Conservation (phyloP, 2,329 filamentous ascomycete genomes). For the Fusarium austroafricanum region DNA sequence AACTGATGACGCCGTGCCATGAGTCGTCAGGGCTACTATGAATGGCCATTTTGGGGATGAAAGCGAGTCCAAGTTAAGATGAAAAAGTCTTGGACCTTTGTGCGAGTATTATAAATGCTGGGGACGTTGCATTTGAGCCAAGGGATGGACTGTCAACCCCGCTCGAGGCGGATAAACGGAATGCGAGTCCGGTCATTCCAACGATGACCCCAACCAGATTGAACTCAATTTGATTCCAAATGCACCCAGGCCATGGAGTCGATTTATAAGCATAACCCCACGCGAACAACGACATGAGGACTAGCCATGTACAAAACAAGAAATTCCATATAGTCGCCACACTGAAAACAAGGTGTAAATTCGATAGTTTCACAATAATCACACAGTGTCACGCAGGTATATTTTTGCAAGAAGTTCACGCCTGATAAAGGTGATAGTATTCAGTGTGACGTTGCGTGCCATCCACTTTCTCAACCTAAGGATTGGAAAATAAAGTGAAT, state of each 20-base stretch:
- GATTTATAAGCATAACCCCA: neutral
- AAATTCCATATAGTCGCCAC: too few species aligned
- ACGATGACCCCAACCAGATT: neutral
- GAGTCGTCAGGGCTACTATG: conserved; percentile 40
- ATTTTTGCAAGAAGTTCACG: too few species aligned
- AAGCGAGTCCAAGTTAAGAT: too few species aligned
- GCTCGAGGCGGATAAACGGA: conserved; percentile 7
- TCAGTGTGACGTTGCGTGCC: neutral
- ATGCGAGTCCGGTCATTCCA: too few species aligned
- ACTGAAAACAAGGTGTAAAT: too few species aligned
- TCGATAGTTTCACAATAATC: too few species aligned
- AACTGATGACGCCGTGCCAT: conserved; percentile 42
- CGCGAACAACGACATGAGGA: too few species aligned
- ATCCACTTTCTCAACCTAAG: neutral
- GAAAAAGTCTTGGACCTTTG: neutral
- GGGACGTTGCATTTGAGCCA: neutral
- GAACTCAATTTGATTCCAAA: neutral
- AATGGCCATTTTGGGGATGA: conserved; percentile 21
- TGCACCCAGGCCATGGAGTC: neutral
- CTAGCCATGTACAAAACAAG: too few species aligned
- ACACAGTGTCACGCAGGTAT: too few species aligned
- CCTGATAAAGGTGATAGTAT: neutral
- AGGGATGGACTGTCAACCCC: neutral
- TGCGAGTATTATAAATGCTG: neutral
- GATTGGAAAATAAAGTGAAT: neutral